phyloP scores from a whole-genome alignment of 768 basidiomycete genomes.

The Boletus patriciae region DNA sequence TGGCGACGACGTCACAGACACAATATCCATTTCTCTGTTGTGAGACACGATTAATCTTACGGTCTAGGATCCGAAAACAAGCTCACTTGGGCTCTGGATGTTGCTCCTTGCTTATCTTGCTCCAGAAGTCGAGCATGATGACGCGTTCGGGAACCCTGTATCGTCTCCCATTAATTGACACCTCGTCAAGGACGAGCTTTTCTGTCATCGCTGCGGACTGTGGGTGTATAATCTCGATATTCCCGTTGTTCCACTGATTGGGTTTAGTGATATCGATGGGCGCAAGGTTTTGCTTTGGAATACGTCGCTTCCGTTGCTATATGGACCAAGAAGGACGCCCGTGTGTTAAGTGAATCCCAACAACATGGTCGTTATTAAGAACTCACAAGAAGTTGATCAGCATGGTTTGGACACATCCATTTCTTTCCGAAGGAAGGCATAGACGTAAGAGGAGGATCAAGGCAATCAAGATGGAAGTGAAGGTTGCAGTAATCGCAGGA shows the following conservation, averaged over 20 bases:
- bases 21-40: conserved; percentile 25
- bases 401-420: conserved; percentile 99
- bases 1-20: conserved; percentile 66
- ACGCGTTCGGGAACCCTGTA: conserved; percentile 92
- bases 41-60: neutral
- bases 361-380: neutral
- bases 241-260: conserved; percentile 84
- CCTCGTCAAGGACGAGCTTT: conserved; percentile 72
- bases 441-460: conserved; percentile 82
- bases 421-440: conserved; percentile 89
- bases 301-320: conserved; percentile 77
- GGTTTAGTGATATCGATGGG: conserved; percentile 76
- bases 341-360: neutral
- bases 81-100: conserved; percentile 45
- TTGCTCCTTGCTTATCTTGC: conserved; percentile 58
- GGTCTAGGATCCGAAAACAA: neutral
- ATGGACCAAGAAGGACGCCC: conserved; percentile 11
- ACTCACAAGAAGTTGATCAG: conserved; percentile 81
- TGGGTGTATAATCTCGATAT: conserved; percentile 80
- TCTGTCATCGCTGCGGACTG: conserved; percentile 48
- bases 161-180: conserved; percentile 82
- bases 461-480: conserved; percentile 96
- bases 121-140: conserved; percentile 95
- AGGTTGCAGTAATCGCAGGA: conserved; percentile 94
- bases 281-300: conserved; percentile 66